Base-by-base conservation (phyloP, 345 rosid species). In the Bretschneidera sinensis region DNA sequence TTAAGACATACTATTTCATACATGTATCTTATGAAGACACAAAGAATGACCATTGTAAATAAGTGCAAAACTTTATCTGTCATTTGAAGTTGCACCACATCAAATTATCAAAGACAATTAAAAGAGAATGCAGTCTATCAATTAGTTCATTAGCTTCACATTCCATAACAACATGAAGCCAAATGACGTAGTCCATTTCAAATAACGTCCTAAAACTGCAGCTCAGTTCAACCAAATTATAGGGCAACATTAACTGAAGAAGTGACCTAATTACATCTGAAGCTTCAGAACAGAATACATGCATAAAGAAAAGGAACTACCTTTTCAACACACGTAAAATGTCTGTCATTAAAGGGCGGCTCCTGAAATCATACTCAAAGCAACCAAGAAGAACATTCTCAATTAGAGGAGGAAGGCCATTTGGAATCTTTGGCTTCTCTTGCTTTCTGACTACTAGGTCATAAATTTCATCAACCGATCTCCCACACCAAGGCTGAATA, bases 281-380 rank as follows among this genome's bases (percentile, higher is more conserved):
- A 54, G 16, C 33, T 15, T n/a, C 21, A 24, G 17, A 61, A 25
- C 21, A 16, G 55, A 47, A n/a, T n/a, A n/a, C n/a, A n/a, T n/a
- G n/a, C n/a, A n/a, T n/a, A n/a, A 18, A 43, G 54, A 55, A 59
- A 1, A 24, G 43, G 8, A 48, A 4, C 43, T 78, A 89, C 99
- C 97, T 80, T 70, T 75, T 73, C 48, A 94, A 84, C 45, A 80
- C 81, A 9, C 62, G 71, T 33, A 90, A 50, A 63, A 94, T 85
- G 78, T 90, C 92, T 63, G 70, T 79, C 86, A 94, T 83, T n/a
- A 86, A 64, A 61, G 99, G 99, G 17, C 99, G 85, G 69, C 69
- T 84, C 73, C 96, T 82, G 50, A 86, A 77, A 78, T 94, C 97
- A 78, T 81, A 83, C 76, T 86, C 84, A 53, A 94, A 90, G 87